phyloP scores from a whole-genome alignment of 2,329 filamentous ascomycete genomes.

The Verticillium klebahnii region DNA sequence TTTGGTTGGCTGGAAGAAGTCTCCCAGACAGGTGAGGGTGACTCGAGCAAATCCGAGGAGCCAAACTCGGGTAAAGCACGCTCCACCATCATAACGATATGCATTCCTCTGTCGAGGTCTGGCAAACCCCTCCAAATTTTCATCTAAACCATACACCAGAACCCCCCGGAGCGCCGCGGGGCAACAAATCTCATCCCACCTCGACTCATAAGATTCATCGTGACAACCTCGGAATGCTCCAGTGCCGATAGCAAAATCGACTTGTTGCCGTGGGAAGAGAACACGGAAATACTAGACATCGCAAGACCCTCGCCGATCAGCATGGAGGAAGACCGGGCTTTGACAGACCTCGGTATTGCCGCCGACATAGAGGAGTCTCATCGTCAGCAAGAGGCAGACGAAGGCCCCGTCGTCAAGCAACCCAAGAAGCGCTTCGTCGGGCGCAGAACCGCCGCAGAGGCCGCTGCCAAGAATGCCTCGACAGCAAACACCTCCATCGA shows the following conservation, averaged over 20 bases:
- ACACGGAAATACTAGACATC: not conserved
- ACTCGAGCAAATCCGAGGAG: not conserved
- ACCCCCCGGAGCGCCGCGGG: not conserved
- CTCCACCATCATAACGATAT: not conserved
- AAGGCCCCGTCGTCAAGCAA: slow-evolving; percentile 51
- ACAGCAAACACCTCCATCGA: slow-evolving; percentile 34
- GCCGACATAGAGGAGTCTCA: slow-evolving; percentile 56
- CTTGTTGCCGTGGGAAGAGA: not conserved
- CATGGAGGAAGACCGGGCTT: slow-evolving; percentile 74
- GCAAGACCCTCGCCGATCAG: not conserved
- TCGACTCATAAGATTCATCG: not conserved
- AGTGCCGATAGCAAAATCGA: not conserved
- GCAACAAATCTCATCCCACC: slow-evolving; percentile 2
- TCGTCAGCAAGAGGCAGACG: slow-evolving; percentile 26
- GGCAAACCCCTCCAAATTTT: slow-evolving; percentile 4
- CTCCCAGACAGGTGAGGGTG: not conserved
- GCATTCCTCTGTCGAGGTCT: not conserved
- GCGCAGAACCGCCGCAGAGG: slow-evolving; percentile 65
- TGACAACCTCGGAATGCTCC: not conserved
- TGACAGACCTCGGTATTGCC: slow-evolving; percentile 66
- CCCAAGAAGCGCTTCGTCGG: slow-evolving; percentile 94
- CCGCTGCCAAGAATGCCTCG: slow-evolving; percentile 40
- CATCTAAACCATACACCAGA: not conserved
- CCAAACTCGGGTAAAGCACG: not conserved
- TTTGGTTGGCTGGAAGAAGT: no score